A percentile compares a stretch with the other conserved stretches of the same genome.
Evolutionary conservation across 257 asterid species (phyloP).

Genomic region (Nicotiana paniculata): DNA sequence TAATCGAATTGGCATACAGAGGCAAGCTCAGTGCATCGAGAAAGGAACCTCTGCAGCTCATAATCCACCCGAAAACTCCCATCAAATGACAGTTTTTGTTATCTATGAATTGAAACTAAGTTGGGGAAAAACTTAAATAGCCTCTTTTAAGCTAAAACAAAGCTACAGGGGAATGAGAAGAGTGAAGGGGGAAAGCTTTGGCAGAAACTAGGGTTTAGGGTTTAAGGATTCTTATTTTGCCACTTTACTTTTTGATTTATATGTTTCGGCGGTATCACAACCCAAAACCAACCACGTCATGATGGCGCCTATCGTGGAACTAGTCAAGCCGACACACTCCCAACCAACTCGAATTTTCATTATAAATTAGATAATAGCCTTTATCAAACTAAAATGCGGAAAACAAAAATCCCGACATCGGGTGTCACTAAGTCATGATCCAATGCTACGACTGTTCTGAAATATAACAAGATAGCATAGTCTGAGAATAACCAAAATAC

Average conservation of each 20-base stretch:
- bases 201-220: neutral
- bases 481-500: too few relatives aligned
- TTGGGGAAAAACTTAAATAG: neutral
- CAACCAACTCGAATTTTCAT: too few relatives aligned
- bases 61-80: slow-evolving; percentile 56
- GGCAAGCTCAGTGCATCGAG: slow-evolving; percentile 56
- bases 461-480: too few relatives aligned
- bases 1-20: slow-evolving; percentile 27
- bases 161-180: neutral
- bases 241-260: neutral
- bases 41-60: slow-evolving; percentile 59
- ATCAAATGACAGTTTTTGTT: slow-evolving; percentile 50
- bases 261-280: too few relatives aligned
- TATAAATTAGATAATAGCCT: too few relatives aligned
- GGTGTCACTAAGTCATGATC: too few relatives aligned
- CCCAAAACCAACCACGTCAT: too few relatives aligned
- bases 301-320: too few relatives aligned
- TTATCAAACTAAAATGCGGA: too few relatives aligned
- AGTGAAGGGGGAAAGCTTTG: neutral
- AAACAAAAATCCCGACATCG: too few relatives aligned
- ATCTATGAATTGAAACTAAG: neutral
- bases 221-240: neutral
- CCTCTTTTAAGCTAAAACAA: neutral
- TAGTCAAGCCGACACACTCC: too few relatives aligned
- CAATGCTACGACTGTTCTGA: too few relatives aligned